Evolutionary conservation across 2,329 filamentous ascomycete genomes (phyloP), one percentile per base, ranked within the genome.

Genomic region (Trichoderma lentiforme): DNA sequence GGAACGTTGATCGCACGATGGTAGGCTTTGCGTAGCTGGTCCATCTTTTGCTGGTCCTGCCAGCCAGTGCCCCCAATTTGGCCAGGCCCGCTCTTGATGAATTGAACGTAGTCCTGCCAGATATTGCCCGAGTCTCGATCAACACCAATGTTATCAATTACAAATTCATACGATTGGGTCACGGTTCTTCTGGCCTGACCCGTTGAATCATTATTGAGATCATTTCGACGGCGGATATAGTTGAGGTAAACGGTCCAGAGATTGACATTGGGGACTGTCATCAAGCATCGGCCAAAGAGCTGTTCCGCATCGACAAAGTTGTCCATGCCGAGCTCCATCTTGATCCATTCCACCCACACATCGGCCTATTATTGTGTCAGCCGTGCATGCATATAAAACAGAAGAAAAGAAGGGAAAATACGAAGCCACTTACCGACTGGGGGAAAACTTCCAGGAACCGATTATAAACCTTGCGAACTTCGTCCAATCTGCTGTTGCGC

Each of bases 1-100:
- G 97, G 97, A 51, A 98, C 89, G 75, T 90, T 91, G 72, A 98
- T 93, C 15, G 95, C 95, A 68, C 92, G 92, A 77, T 98, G 95
- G 80, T 98, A 99, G 0, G 93, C 93, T 80, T 97, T 97, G 73
- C 96, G 91, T 66, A 99, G 83, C 76, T 93, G 86, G 77, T 99
- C 96, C 92, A 97, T 97, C 86, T 99, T 99, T 80, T 98, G 96
- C 82, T 95, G 93, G 79, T 98, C 96, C 81, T 98, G 95, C 97
- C 96, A 99, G 72, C 89, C 91, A 72, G 87, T 91, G 57, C 95
- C 96, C 30, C 95, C 95, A 72, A 96, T 89, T 72, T 90, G 90
- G 6, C 96, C 96, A 1, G 96, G 96, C 0, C 92, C 93, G 51
- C 90, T 93, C 79, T 94, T 95, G 81, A 98, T 89, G 79, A 99